These are phyloP conservation scores for Clitopilus hobsonii DNA, from an alignment of 768 basidiomycete species.

Conservation along the genomic window DNA sequence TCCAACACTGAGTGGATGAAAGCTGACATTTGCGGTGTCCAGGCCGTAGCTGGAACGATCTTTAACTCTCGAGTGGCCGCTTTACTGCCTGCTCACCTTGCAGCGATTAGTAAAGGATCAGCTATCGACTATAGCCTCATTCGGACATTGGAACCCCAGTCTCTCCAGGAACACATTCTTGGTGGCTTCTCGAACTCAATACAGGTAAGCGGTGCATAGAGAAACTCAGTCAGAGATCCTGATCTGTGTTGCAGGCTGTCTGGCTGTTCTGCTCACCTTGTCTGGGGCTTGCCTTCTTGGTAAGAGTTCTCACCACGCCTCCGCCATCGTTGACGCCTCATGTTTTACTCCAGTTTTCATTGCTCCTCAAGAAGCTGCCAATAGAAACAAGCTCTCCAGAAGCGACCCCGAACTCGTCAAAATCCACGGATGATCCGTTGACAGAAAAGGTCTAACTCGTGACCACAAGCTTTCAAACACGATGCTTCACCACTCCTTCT, in stretches of 20 bases:
- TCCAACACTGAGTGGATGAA: slow-evolving; percentile 1
- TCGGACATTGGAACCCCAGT: slow-evolving; percentile 39
- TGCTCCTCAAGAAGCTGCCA: slow-evolving; percentile 32
- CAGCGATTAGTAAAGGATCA: slow-evolving; percentile 33
- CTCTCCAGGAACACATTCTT: slow-evolving; percentile 42
- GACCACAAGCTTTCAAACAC: neutral
- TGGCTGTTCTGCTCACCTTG: slow-evolving; percentile 74
- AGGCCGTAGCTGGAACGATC: slow-evolving; percentile 76
- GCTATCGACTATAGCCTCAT: slow-evolving; percentile 54
- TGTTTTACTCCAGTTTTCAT: slow-evolving; percentile 29
- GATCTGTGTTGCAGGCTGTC: slow-evolving; percentile 41
- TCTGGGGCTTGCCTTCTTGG: slow-evolving; percentile 60
- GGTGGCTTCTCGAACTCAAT: slow-evolving; percentile 56
- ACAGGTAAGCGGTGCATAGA: slow-evolving; percentile 37
- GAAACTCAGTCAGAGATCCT: neutral
- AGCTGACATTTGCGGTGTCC: slow-evolving; percentile 10
- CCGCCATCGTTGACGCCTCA: slow-evolving; percentile 4
- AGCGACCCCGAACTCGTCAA: neutral
- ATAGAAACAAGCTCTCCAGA: slow-evolving; percentile 13
- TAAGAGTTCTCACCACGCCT: slow-evolving; percentile 22
- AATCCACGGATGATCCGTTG: neutral
- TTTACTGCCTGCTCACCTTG: slow-evolving; percentile 44
- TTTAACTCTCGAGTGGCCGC: slow-evolving; percentile 52
- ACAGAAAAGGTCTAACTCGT: neutral
- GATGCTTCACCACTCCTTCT: neutral